phyloP scores from a whole-genome alignment of 2,329 filamentous ascomycete species.

The Onygenales sp. region DNA sequence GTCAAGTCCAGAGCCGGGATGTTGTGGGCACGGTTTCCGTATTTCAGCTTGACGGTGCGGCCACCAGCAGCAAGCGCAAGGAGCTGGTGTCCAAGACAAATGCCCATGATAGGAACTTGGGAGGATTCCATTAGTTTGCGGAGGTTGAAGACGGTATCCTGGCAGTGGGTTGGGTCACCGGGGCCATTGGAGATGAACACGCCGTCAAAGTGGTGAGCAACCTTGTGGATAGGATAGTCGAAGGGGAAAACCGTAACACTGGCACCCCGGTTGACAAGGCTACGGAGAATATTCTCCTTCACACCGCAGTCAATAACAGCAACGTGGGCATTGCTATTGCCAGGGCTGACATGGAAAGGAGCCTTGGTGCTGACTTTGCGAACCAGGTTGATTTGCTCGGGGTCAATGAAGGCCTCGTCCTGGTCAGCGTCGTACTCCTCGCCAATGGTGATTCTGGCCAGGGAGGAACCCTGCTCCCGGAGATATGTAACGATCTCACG shows the following conservation, averaged over 20 bases:
- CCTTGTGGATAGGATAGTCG: constrained; percentile 97
- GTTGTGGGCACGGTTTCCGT: constrained; percentile 97
- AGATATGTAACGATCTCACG: constrained; percentile 92
- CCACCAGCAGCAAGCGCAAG: constrained; percentile 83
- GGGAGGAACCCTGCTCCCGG: constrained; percentile 91
- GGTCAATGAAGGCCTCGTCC: constrained; percentile 91
- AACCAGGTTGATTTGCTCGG: constrained; percentile 92
- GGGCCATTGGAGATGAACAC: constrained; percentile 99
- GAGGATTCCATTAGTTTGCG: constrained; percentile 83
- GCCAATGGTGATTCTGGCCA: constrained; percentile 87
- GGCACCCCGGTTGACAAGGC: constrained; percentile 80
- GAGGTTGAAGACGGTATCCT: constrained; percentile 87
- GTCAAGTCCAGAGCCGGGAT: constrained; percentile 91
- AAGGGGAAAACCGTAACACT: constrained; percentile 92
- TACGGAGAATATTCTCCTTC: constrained; percentile 98
- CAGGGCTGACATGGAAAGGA: constrained; percentile 86
- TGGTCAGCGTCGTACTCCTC: constrained; percentile 98
- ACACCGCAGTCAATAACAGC: constrained; percentile 96
- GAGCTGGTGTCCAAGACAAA: constrained; percentile 95
- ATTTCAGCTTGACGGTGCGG: constrained; percentile 94
- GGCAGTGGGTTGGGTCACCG: constrained; percentile 94
- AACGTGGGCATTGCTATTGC: constrained; percentile 75
- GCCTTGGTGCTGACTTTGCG: constrained; percentile 96
- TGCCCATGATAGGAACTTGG: constrained; percentile 89
- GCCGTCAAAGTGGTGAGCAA: constrained; percentile 93